Percentiles rank a stretch among this genome's conserved stretches.
These are phyloP conservation scores for Malus hybrid DNA, from an alignment of 331 rosid species.

Conservation along the genomic window DNA sequence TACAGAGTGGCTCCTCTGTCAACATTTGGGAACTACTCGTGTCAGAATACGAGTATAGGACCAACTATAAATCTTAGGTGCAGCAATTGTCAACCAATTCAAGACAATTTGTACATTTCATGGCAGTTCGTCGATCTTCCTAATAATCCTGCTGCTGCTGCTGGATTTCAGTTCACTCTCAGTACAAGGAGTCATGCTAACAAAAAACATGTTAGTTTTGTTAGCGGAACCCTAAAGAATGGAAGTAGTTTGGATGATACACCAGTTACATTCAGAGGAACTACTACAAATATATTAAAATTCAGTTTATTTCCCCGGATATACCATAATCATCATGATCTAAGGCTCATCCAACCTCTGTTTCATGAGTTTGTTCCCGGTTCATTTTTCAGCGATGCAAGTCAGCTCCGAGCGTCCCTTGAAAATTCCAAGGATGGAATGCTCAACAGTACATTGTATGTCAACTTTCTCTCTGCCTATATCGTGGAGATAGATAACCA, in stretches of 20 bases:
- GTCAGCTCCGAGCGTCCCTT: conserved; percentile 67
- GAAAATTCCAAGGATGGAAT: conserved; percentile 62
- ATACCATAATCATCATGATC: conserved; percentile 54
- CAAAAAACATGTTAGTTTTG: conserved; percentile 58
- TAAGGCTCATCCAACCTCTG: conserved; percentile 85
- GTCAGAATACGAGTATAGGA: conserved; percentile 80
- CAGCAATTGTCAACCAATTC: conserved; percentile 44
- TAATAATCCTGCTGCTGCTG: conserved; percentile 75
- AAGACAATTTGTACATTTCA: conserved; percentile 69
- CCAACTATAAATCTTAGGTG: conserved; percentile 64
- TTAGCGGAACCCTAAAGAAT: conserved; percentile 68
- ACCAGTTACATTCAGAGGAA: conserved; percentile 89
- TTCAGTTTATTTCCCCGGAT: conserved; percentile 78
- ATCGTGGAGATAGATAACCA: conserved; percentile 71
- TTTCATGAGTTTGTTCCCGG: conserved; percentile 94
- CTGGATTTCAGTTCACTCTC: conserved; percentile 83
- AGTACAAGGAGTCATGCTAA: conserved; percentile 41
- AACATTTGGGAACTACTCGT: conserved; percentile 52
- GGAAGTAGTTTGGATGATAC: conserved; percentile 60
- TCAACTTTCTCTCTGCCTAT: conserved; percentile 81
- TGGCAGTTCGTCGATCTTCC: conserved; percentile 89
- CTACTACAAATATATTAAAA: conserved; percentile 53
- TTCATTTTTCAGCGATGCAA: conserved; percentile 51
- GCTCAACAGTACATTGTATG: conserved; percentile 63
- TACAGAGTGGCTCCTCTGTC: conserved; percentile 53